Conservation (phyloP, 345 rosid genomes). For the Syzygium aromaticum region DNA sequence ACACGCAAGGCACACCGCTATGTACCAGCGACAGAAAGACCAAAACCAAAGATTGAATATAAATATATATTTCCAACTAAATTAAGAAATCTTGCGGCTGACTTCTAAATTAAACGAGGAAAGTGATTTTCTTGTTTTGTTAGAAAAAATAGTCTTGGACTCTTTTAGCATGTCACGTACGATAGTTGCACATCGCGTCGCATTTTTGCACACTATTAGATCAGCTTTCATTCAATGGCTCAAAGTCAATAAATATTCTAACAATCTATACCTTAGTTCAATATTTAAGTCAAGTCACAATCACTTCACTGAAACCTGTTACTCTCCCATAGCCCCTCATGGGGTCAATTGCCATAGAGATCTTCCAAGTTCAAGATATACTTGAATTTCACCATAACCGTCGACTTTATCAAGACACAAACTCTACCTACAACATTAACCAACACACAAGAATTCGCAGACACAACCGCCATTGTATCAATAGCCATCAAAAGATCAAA, state of each 20-base stretch:
- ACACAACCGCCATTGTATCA: background rate
- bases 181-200: rapidly evolving
- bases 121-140: background rate
- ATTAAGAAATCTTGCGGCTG: background rate
- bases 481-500: background rate
- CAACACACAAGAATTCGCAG: background rate
- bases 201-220: background rate
- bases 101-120: background rate
- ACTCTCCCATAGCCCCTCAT: background rate
- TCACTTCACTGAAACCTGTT: rapidly evolving
- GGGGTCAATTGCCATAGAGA: background rate
- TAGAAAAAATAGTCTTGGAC: background rate
- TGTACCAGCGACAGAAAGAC: too few species aligned
- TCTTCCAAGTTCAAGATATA: background rate
- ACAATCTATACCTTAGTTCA: background rate
- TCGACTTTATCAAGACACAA: background rate
- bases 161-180: background rate
- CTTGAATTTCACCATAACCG: background rate
- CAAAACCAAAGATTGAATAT: too few species aligned
- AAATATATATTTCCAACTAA: background rate
- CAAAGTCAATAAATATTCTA: background rate
- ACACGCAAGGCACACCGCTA: too few species aligned
- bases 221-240: background rate
- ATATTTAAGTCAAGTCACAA: background rate
- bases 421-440: background rate